Base-by-base conservation (phyloP, 192 early-diverging fungal genomes). In the Neocallimastix lanati region DNA sequence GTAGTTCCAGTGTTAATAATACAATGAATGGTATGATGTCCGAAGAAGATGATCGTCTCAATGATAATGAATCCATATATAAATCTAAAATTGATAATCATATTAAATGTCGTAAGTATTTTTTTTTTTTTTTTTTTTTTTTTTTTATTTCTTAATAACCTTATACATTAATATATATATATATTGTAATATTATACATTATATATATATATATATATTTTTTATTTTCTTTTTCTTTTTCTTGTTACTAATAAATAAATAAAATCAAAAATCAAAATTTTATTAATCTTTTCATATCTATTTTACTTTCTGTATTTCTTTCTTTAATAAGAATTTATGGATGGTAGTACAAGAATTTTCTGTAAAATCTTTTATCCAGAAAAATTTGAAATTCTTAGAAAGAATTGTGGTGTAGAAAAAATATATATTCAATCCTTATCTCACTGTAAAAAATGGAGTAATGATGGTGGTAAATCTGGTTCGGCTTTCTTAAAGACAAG, bases 291-390 rank as follows among this genome's bases (percentile, higher is more conserved):
- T 35, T 35, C 12, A 35, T 35, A 7, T 35, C 4, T 35, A 7
- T 38, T 14, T 38, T 38, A 14, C 9, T 38, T 21, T 50, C 1
- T 21, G 16, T 50, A 14, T 21, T 50, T 21, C 4, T 4, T 50
- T 14, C 4, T 14, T 21, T 21, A 21, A n/a, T n/a, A 67, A 67
- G 50, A 67, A 67, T 67, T 67, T 67, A 67, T 67, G 50, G 50
- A 67, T 67, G 50, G 50, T 9, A n/a, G 25, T 9, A 67, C 50
- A 21, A 67, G 50, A 67, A 78, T 98, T 77, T 87, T 90, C 79
- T 98, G 96, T 89, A 93, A 93, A 80, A 92, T 95, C 14, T 97
- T 93, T 83, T 98, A 91, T 83, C 91, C 94, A 14, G 93, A 94
- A 81, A 94, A 98, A 84, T 98, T 98, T 83, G 94, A 97, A 84